phyloP scores from a whole-genome alignment of 768 basidiomycete species.

The Tylopilus balloui region DNA sequence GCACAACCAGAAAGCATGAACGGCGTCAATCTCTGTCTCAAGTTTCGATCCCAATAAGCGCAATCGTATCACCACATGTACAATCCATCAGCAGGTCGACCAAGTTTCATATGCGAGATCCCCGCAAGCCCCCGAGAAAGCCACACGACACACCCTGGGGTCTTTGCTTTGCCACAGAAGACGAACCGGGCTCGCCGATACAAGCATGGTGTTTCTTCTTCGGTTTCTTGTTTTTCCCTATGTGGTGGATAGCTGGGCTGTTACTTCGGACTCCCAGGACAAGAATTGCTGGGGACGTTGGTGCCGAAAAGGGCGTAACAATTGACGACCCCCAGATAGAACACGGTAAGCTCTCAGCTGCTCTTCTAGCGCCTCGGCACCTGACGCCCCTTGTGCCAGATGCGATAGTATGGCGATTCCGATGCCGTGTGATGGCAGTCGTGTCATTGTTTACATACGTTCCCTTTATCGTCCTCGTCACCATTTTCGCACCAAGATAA shows the following conservation, averaged over 20 bases:
- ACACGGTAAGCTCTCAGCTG: conserved; percentile 46
- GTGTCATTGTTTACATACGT: conserved; percentile 71
- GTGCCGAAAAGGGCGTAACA: conserved; percentile 62
- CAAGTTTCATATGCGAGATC: conserved; percentile 78
- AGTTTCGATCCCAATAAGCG: conserved; percentile 74
- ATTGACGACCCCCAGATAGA: conserved; percentile 80
- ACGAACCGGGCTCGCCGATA: conserved; percentile 46
- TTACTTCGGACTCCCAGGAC: conserved; percentile 56
- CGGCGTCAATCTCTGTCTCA: conserved; percentile 58
- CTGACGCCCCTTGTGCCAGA: conserved; percentile 39
- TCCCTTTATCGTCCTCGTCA: conserved; percentile 72
- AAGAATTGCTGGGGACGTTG: conserved; percentile 52
- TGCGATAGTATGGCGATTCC: conserved; percentile 66
- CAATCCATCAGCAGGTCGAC: conserved; percentile 60
- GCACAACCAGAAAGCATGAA: conserved; percentile 27
- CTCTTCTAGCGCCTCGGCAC: neutral
- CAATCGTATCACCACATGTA: conserved; percentile 72
- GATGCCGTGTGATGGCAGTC: conserved; percentile 69
- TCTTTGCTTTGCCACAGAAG: conserved; percentile 51
- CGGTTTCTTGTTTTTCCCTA: conserved; percentile 57
- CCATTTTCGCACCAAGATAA: conserved; percentile 49
- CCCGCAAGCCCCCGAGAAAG: conserved; percentile 55
- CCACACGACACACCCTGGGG: conserved; percentile 59
- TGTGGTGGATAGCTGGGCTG: conserved; percentile 62
- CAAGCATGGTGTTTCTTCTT: conserved; percentile 79